Evolutionary conservation across 257 asterid genomes (phyloP).

Genomic region (Solanum sitiens): DNA sequence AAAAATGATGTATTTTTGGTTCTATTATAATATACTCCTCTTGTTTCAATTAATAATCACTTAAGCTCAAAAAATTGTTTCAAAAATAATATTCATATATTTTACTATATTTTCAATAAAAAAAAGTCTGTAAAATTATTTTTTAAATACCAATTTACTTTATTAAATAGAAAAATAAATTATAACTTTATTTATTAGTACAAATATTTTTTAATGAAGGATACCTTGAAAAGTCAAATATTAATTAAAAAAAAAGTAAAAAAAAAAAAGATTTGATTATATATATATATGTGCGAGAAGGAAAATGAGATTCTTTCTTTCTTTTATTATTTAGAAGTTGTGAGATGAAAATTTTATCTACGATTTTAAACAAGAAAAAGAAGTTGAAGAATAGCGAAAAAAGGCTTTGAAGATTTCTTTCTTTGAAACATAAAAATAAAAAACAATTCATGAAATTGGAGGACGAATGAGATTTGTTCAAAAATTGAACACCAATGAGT

Average conservation of each 20-base stretch:
- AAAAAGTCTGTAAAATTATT: neutral
- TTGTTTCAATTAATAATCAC: neutral
- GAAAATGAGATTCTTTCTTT: neutral
- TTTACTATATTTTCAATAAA: neutral
- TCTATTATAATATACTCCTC: neutral
- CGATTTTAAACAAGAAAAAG: neutral
- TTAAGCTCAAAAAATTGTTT: neutral
- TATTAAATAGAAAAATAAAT: no score
- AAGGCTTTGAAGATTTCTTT: neutral
- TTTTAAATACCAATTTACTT: neutral
- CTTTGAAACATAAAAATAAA: neutral
- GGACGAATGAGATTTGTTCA: neutral
- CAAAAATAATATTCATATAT: neutral
- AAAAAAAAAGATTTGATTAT: neutral
- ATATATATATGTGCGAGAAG: neutral
- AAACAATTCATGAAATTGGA: neutral
- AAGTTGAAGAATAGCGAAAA: neutral
- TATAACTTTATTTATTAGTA: no score
- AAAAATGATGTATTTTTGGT: neutral
- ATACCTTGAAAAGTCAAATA: neutral
- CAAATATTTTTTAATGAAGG: no score
- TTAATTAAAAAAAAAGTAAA: neutral
- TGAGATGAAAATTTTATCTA: neutral
- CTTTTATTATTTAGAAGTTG: neutral
- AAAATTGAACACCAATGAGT: no score